phyloP scores from a whole-genome alignment of 2,329 filamentous ascomycete genomes.

The Metarhizium humberi region DNA sequence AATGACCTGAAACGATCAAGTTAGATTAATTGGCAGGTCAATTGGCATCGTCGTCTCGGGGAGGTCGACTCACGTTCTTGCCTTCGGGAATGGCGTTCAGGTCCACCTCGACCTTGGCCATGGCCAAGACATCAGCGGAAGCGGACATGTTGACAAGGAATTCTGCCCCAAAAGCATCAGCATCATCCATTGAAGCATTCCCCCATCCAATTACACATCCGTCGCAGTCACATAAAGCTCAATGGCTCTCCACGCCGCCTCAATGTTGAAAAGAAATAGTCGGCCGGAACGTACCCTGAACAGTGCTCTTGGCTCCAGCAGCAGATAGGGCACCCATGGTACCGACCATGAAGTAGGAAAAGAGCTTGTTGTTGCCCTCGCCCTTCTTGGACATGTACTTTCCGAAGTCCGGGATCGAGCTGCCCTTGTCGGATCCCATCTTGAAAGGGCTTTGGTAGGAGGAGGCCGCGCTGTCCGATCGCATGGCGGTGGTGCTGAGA shows the following conservation, averaged over 20 bases:
- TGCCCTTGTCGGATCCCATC: conserved; percentile 45
- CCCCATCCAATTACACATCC: conserved; percentile 4
- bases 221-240: conserved; percentile 7
- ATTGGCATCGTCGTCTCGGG: neutral
- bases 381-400: conserved; percentile 69
- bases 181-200: conserved; percentile 14
- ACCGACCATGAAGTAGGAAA: conserved; percentile 98
- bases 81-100: conserved; percentile 89
- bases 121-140: conserved; percentile 94
- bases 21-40: neutral
- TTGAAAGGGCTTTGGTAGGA: conserved; percentile 57
- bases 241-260: conserved; percentile 14
- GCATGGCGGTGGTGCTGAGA: conserved; percentile 45
- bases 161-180: conserved; percentile 48
- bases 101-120: conserved; percentile 99
- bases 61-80: conserved; percentile 73
- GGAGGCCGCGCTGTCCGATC: conserved; percentile 36
- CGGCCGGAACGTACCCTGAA: conserved; percentile 67
- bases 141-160: conserved; percentile 99
- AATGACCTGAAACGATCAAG: conserved; percentile 58
- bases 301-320: conserved; percentile 92
- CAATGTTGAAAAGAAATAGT: neutral
- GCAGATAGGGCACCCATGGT: conserved; percentile 86
- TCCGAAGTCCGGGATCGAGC: conserved; percentile 79
- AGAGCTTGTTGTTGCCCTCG: conserved; percentile 70